phyloP scores from a whole-genome alignment of 805 yeast species.

The Millerozyma miso region DNA sequence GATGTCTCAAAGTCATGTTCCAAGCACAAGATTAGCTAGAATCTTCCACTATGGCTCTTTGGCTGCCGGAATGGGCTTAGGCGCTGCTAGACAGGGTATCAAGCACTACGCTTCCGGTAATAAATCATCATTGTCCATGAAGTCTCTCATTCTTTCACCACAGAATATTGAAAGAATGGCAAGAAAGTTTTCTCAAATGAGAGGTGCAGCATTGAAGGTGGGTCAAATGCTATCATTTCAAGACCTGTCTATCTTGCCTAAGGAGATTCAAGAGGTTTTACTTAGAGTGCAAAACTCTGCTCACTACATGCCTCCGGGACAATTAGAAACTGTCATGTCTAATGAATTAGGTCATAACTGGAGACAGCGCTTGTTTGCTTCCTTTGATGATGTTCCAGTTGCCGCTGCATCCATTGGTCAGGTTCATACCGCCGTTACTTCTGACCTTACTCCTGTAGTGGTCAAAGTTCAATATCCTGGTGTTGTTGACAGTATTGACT shows the following conservation, averaged over 20 bases:
- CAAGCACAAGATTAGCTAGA: constrained; percentile 81
- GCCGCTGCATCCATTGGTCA: constrained; percentile 98
- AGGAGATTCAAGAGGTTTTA: constrained; percentile 76
- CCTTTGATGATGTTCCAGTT: constrained; percentile 83
- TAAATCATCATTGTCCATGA: constrained; percentile 42
- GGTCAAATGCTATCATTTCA: constrained; percentile 98
- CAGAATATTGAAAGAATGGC: constrained; percentile 85
- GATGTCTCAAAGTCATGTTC: constrained; percentile 68
- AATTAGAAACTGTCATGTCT: constrained; percentile 70
- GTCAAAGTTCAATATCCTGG: constrained; percentile 98
- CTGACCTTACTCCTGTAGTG: constrained; percentile 70
- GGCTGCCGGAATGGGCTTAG: constrained; percentile 87
- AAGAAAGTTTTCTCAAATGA: constrained; percentile 83
- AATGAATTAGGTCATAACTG: constrained; percentile 75
- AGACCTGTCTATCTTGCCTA: constrained; percentile 79
- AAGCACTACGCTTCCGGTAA: constrained; percentile 60
- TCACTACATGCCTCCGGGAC: constrained; percentile 93
- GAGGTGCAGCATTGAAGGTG: constrained; percentile 97
- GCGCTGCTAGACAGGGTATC: constrained; percentile 75
- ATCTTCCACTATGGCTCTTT: constrained; percentile 88
- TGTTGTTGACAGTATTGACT: constrained; percentile 87
- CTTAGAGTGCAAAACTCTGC: constrained; percentile 89
- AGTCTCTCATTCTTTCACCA: constrained; percentile 66
- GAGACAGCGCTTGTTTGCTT: constrained; percentile 61
- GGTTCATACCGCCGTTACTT: constrained; percentile 79